These are phyloP conservation scores for Lyophyllum decastes DNA, from an alignment of 768 basidiomycete genomes.

Conservation along the genomic window DNA sequence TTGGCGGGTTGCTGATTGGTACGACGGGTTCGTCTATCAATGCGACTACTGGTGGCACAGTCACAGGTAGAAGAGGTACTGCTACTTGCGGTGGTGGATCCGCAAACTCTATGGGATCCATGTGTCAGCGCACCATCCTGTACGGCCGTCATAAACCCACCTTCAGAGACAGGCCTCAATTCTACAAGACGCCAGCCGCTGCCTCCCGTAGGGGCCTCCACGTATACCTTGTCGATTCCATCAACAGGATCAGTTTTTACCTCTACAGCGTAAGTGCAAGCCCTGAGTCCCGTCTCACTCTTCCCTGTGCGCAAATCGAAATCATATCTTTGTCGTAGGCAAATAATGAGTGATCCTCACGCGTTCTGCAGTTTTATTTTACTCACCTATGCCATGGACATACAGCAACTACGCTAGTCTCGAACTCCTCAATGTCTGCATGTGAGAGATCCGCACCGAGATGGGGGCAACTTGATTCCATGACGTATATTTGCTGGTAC, in stretches of 20 bases:
- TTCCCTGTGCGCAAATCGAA: constrained; percentile 71
- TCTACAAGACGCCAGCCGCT: constrained; percentile 66
- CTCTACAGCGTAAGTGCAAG: constrained; percentile 67
- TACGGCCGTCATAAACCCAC: constrained; percentile 27
- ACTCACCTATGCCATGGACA: constrained; percentile 76
- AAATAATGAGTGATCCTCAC: background rate
- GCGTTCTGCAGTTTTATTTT: background rate
- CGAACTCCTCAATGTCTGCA: constrained; percentile 76
- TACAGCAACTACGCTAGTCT: constrained; percentile 59
- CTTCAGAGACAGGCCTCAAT: constrained; percentile 72
- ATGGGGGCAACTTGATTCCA: constrained; percentile 83
- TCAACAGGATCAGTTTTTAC: constrained; percentile 40
- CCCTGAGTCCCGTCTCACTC: constrained; percentile 67
- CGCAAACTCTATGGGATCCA: constrained; percentile 51
- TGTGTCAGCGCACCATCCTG: background rate
- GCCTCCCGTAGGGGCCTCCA: constrained; percentile 57
- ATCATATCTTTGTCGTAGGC: constrained; percentile 55
- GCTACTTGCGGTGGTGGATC: constrained; percentile 54
- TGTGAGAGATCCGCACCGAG: constrained; percentile 80
- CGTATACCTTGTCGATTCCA: constrained; percentile 50
- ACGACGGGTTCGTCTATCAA: constrained; percentile 47
- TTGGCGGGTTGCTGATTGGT: constrained; percentile 50
- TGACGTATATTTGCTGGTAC: constrained; percentile 62
- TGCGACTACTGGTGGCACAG: background rate
- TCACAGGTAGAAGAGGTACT: constrained; percentile 17